These are phyloP conservation scores for Penicillium coprophilum DNA, from an alignment of 495 filamentous ascomycete genomes.

Conservation along the genomic window DNA sequence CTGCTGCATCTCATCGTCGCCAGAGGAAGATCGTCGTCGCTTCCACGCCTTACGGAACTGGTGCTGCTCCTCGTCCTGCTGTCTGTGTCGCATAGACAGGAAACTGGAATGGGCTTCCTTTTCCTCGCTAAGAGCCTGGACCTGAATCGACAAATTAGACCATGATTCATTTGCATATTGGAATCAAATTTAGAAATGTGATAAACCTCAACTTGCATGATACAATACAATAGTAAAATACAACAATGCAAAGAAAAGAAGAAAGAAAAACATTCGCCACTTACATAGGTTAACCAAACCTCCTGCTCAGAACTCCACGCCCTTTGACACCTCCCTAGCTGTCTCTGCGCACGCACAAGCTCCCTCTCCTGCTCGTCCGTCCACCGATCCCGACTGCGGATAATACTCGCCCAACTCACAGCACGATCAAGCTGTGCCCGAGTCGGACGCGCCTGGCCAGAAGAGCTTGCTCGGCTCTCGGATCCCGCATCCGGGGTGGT, in stretches of 20 bases:
- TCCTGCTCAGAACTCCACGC: slow-evolving; percentile 49
- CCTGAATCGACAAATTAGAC: slow-evolving; percentile 22
- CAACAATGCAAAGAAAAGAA: slow-evolving; percentile 7
- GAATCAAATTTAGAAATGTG: neutral
- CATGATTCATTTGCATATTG: neutral
- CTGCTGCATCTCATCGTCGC: slow-evolving; percentile 1
- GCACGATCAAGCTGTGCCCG: slow-evolving; percentile 21
- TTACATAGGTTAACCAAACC: slow-evolving; percentile 41
- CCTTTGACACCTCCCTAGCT: slow-evolving; percentile 42
- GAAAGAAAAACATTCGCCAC: slow-evolving; percentile 11
- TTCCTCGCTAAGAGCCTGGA: slow-evolving; percentile 39
- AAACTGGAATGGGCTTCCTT: slow-evolving; percentile 42
- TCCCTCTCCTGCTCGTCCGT: slow-evolving; percentile 37
- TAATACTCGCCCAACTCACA: slow-evolving; percentile 40
- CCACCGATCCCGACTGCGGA: slow-evolving; percentile 36
- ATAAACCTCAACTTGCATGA: neutral
- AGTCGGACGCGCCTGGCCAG: slow-evolving; percentile 11
- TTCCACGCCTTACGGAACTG: slow-evolving; percentile 44
- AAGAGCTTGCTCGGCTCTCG: slow-evolving; percentile 8
- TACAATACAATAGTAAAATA: neutral
- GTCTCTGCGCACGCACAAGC: slow-evolving; percentile 29
- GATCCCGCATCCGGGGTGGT: slow-evolving; percentile 11
- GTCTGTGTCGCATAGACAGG: slow-evolving; percentile 35
- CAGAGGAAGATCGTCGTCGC: slow-evolving; percentile 21
- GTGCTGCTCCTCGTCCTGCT: slow-evolving; percentile 40